A percentile compares a stretch with the other conserved stretches of the same genome.
These are phyloP conservation scores for Proliferodiscus dingleyae DNA, from an alignment of 2,329 filamentous ascomycete species.

Conservation along the genomic window DNA sequence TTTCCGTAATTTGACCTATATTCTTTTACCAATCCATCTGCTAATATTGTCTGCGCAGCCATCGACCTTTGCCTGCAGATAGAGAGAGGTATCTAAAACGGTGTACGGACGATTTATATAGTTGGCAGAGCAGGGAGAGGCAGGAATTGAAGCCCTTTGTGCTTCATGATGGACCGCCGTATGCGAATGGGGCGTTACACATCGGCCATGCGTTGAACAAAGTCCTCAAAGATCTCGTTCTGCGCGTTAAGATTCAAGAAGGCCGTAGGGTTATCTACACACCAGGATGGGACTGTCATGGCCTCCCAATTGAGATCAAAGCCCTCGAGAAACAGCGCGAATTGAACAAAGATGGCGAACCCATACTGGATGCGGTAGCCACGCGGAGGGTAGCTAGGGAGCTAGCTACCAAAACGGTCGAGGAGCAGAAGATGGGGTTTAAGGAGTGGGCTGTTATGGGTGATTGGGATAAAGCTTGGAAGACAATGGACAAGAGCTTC, in stretches of 20 bases:
- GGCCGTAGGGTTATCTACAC: constrained; percentile 75
- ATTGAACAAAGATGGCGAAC: constrained; percentile 25
- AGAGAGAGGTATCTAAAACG: constrained; percentile 58
- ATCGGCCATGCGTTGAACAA: constrained; percentile 96
- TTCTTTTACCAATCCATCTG: background rate
- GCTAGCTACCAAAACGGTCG: constrained; percentile 63
- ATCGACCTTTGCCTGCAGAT: constrained; percentile 38
- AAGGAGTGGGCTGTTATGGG: constrained; percentile 71
- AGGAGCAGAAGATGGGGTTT: constrained; percentile 70
- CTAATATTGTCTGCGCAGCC: constrained; percentile 21
- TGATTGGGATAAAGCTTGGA: constrained; percentile 73
- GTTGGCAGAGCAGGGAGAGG: constrained; percentile 61
- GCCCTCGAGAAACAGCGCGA: constrained; percentile 50
- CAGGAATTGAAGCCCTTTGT: constrained; percentile 54
- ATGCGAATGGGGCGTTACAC: constrained; percentile 89
- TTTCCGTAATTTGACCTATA: constrained; percentile 55
- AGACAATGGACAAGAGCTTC: constrained; percentile 72
- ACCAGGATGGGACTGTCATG: constrained; percentile 97
- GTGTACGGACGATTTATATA: constrained; percentile 84
- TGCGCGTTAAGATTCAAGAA: constrained; percentile 72
- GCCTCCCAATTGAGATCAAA: constrained; percentile 94
- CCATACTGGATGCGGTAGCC: constrained; percentile 45
- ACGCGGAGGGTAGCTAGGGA: constrained; percentile 60
- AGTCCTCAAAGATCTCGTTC: constrained; percentile 89
- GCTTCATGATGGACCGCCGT: constrained; percentile 93